Conservation (phyloP, 352 stramenopile species). For the Phytophthora citrophthora region DNA sequence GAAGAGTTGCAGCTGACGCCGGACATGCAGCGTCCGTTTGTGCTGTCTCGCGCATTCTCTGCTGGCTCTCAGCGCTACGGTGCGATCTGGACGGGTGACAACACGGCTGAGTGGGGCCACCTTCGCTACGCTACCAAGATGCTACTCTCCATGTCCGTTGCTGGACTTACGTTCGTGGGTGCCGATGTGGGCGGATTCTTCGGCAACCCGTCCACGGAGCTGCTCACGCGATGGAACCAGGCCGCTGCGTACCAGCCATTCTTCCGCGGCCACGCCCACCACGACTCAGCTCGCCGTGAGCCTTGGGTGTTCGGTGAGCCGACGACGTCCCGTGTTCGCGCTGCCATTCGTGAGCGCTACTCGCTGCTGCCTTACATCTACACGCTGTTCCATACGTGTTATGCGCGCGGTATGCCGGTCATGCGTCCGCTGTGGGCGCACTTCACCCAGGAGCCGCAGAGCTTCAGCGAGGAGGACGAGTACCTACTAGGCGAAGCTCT, state of each 20-base stretch:
- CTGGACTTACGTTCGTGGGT: slow-evolving; percentile 96
- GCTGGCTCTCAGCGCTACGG: slow-evolving; percentile 97
- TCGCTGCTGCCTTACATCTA: slow-evolving; percentile 96
- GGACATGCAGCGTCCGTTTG: slow-evolving; percentile 94
- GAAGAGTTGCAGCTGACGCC: slow-evolving; percentile 43
- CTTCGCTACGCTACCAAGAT: slow-evolving; percentile 96
- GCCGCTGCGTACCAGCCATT: slow-evolving; percentile 97
- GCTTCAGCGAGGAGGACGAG: slow-evolving; percentile 92
- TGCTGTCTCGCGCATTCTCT: slow-evolving; percentile 98
- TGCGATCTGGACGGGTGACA: slow-evolving; percentile 99
- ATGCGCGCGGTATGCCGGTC: slow-evolving; percentile 71
- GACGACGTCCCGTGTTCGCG: slow-evolving; percentile 88
- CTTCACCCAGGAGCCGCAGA: slow-evolving; percentile 89
- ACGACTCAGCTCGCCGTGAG: slow-evolving; percentile 98
- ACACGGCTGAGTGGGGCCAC: slow-evolving; percentile 96
- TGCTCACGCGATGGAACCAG: slow-evolving; percentile 97
- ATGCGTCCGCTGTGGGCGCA: slow-evolving; percentile 97
- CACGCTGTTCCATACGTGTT: slow-evolving; percentile 83
- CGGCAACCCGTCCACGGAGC: slow-evolving; percentile 94
- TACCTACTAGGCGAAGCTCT: slow-evolving; percentile 96
- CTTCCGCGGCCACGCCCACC: slow-evolving; percentile 98
- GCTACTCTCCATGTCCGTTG: slow-evolving; percentile 96
- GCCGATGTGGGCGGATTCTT: slow-evolving; percentile 99
- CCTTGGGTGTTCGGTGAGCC: slow-evolving; percentile 98
- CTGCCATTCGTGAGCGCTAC: slow-evolving; percentile 95